phyloP scores from a whole-genome alignment of 805 yeast genomes.

The Pichia exigua region DNA sequence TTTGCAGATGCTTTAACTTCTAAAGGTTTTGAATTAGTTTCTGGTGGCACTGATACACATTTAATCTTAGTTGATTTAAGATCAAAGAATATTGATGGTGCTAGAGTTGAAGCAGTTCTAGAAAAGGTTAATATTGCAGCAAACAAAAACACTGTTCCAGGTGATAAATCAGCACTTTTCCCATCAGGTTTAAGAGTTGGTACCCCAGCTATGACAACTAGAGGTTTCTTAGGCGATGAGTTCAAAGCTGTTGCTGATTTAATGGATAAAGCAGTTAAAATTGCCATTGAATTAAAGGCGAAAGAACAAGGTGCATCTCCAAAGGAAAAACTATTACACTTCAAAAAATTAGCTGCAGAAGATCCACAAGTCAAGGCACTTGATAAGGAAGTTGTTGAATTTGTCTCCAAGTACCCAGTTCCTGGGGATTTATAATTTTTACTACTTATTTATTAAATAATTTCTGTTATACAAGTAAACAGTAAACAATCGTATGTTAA shows the following conservation, averaged over 20 bases:
- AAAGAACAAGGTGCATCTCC: conserved; percentile 50
- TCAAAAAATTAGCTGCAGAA: conserved; percentile 63
- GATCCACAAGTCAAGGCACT: conserved; percentile 52
- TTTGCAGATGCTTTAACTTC: conserved; percentile 61
- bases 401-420: conserved; percentile 75
- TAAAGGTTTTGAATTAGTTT: conserved; percentile 71
- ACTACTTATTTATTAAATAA: too few species aligned
- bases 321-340: conserved; percentile 55
- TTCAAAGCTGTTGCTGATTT: conserved; percentile 73
- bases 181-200: conserved; percentile 97
- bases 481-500: neutral
- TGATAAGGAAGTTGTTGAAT: conserved; percentile 57
- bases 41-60: conserved; percentile 93
- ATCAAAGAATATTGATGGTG: conserved; percentile 83
- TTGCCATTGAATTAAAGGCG: conserved; percentile 54
- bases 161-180: conserved; percentile 90
- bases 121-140: conserved; percentile 90
- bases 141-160: conserved; percentile 94
- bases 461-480: neutral
- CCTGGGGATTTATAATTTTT: conserved; percentile 60
- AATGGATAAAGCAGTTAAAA: conserved; percentile 70
- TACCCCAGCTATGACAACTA: conserved; percentile 97
- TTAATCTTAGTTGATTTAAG: conserved; percentile 79
- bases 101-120: conserved; percentile 84
- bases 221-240: conserved; percentile 78